Base-by-base conservation (phyloP, 176 grass and related monocot species). In the Musa acuminata region DNA sequence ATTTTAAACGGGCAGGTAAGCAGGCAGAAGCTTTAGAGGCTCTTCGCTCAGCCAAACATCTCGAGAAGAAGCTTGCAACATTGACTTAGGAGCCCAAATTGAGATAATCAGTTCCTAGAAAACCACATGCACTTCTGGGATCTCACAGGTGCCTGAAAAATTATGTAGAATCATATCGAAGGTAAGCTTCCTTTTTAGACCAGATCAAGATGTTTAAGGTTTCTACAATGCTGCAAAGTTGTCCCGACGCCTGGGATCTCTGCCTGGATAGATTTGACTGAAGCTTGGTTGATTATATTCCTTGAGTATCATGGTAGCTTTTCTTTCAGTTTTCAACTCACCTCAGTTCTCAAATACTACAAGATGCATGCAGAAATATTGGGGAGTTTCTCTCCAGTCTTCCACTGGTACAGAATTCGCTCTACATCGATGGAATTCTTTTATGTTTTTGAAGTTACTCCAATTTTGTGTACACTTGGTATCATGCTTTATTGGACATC, bases 41-140 rank as follows among this genome's bases (percentile, higher is more conserved):
- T 62, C 90, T 97, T 72, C 87, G 94, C 19, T 83, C 82, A 16
- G 87, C 90, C 58, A 97, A 97, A 78, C 64, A 73, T 16, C 84
- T 97, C 23, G 94, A 93, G 81, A 93, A 91, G 84, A 97, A 85
- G 79, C 64, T 97, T 74, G 84, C 68, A 53, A 87, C 82, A 55
- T 85, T 89, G 48, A 66, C 59, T 75, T 83, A 81, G 11, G 9
- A 23, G 3, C 10, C 11, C 63, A 25, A 25, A 10, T 24, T 19
- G 9, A 23, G 8, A 1, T 6, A 66, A 23, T 66, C 16, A 14
- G 3, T n/a, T 59, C 14, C 19, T 59, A 3, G 16, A n/a, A 35
- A 35, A 35, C 3, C 3, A 35, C 29, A 35, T 35, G 3, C 29
- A 35, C 3, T 35, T 35, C 0, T 5, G 16, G 16, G 55, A 59